Conservation (phyloP, 345 rosid species). For the Eucalyptus curtisii region DNA sequence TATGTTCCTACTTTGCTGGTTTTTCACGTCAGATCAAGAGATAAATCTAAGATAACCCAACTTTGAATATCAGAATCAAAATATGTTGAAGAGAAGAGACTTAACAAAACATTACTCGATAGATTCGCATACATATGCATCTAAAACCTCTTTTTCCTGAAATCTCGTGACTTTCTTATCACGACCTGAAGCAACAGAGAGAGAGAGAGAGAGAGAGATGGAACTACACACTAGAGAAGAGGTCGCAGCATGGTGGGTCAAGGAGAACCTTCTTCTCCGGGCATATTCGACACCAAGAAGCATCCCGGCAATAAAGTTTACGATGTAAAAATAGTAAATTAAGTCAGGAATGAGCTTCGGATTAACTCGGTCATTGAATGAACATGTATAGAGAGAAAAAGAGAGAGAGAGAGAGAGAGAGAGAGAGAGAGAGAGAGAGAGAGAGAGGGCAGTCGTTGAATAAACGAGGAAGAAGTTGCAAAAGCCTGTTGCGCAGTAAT, state of each 20-base stretch:
- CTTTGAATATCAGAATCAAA: not conserved
- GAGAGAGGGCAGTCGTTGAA: not conserved
- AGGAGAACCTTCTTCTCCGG: slow-evolving; percentile 56
- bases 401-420: no score
- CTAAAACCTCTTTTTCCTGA: not conserved
- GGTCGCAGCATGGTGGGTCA: slow-evolving; percentile 32
- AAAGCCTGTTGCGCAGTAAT: not conserved
- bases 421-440: not conserved
- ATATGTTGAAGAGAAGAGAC: not conserved
- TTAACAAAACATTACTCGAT: not conserved
- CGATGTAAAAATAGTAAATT: not conserved
- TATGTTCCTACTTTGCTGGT: slow-evolving; percentile 7
- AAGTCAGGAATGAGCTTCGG: not conserved
- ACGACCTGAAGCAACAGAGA: not conserved
- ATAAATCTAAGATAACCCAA: not conserved
- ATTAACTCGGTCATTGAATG: not conserved
- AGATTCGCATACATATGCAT: not conserved
- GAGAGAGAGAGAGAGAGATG: not conserved
- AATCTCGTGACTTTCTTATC: not conserved
- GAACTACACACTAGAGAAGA: slow-evolving; percentile 4
- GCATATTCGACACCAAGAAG: slow-evolving; percentile 83
- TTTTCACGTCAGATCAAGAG: not conserved
- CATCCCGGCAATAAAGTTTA: slow-evolving; percentile 23
- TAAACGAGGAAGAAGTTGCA: not conserved
- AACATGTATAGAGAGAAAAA: rapidly evolving